These are phyloP conservation scores for Chenopodium berlandieri DNA, from an alignment of 148 eudicot species.

Conservation along the genomic window DNA sequence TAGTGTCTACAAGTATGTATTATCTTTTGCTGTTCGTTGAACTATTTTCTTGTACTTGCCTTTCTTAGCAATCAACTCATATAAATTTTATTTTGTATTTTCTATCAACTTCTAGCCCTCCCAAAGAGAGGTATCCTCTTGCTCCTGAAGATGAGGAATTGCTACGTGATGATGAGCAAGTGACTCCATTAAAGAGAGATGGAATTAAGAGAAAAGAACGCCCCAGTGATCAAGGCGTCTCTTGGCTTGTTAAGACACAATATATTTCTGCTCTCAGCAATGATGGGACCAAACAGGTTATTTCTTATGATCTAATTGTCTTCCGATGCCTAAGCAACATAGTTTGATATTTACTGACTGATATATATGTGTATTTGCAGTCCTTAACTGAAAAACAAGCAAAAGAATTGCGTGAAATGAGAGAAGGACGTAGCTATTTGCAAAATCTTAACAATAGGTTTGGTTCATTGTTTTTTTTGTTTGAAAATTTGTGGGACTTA, in stretches of 20 bases:
- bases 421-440: constrained; percentile 57
- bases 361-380: constrained; percentile 39
- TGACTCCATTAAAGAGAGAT: constrained; percentile 78
- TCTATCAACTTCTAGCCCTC: constrained; percentile 52
- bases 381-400: constrained; percentile 91
- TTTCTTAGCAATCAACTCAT: neutral
- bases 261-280: constrained; percentile 91
- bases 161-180: constrained; percentile 78
- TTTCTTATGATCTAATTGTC: neutral
- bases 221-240: constrained; percentile 83
- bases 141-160: constrained; percentile 88
- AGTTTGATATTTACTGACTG: constrained; percentile 2
- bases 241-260: constrained; percentile 98
- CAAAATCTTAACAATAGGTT: constrained; percentile 69
- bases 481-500: neutral
- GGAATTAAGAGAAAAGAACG: constrained; percentile 85
- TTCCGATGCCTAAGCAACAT: neutral
- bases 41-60: neutral
- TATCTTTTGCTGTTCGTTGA: constrained; percentile 3
- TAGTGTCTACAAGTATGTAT: constrained; percentile 83
- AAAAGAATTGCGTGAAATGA: constrained; percentile 76
- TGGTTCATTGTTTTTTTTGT: constrained; percentile 21
- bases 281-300: constrained; percentile 83
- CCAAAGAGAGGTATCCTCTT: constrained; percentile 58
- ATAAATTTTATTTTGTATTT: neutral